These are phyloP conservation scores for Seiridium cupressi DNA, from an alignment of 2,329 filamentous ascomycete genomes.

Conservation along the genomic window DNA sequence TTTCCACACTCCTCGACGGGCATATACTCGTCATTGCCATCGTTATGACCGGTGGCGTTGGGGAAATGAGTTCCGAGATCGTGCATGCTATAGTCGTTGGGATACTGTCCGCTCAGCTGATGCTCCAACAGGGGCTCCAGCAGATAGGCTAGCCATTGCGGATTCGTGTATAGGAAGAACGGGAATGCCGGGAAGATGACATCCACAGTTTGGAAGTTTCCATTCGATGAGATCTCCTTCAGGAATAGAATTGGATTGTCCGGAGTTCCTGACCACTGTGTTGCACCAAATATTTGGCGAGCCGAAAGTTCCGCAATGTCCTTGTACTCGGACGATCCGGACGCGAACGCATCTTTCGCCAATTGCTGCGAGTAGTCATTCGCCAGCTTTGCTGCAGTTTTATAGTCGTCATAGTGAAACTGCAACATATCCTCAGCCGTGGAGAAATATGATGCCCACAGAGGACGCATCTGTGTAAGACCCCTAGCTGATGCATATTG, in stretches of 20 bases:
- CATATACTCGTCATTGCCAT: constrained; percentile 72
- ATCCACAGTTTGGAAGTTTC: constrained; percentile 82
- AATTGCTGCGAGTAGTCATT: constrained; percentile 73
- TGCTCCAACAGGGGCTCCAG: constrained; percentile 80
- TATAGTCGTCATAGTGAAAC: constrained; percentile 76
- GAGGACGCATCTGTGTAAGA: constrained; percentile 72
- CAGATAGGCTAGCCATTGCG: constrained; percentile 75
- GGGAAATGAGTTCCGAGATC: constrained; percentile 72
- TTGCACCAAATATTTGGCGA: constrained; percentile 77
- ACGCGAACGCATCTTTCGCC: constrained; percentile 68
- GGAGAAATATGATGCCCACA: constrained; percentile 76
- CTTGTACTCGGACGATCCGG: constrained; percentile 72
- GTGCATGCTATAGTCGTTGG: constrained; percentile 78
- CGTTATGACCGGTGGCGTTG: constrained; percentile 71
- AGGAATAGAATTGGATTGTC: constrained; percentile 74
- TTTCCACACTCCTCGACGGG: constrained; percentile 73
- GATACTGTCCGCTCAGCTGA: constrained; percentile 79
- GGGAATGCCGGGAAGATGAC: constrained; percentile 86
- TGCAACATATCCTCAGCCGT: constrained; percentile 61
- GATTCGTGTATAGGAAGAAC: constrained; percentile 84
- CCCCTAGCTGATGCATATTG: constrained; percentile 77
- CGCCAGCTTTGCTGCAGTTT: constrained; percentile 61
- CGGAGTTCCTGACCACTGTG: constrained; percentile 70
- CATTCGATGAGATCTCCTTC: constrained; percentile 84
- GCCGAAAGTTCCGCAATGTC: constrained; percentile 77